phyloP scores from a whole-genome alignment of 805 yeast species.

The Ogataea methylovora region DNA sequence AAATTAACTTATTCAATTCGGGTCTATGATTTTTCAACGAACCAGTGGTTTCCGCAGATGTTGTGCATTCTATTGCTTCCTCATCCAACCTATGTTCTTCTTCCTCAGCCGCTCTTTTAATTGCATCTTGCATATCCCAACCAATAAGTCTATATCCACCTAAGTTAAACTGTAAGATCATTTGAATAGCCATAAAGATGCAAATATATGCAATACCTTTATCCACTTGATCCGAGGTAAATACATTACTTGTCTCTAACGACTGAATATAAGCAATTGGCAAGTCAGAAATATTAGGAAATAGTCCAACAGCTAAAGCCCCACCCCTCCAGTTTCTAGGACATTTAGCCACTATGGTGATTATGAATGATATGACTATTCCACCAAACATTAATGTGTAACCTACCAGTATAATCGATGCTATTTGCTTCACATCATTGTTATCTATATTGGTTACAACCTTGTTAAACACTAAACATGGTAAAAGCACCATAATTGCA shows the following conservation, averaged over 20 bases:
- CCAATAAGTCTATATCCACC: slow-evolving; percentile 69
- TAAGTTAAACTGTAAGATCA: slow-evolving; percentile 61
- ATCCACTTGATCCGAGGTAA: slow-evolving; percentile 52
- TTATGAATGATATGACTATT: slow-evolving; percentile 30
- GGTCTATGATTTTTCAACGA: too few relatives aligned
- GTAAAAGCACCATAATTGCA: slow-evolving; percentile 61
- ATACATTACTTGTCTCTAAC: slow-evolving; percentile 52
- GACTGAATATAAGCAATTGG: slow-evolving; percentile 82
- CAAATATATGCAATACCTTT: slow-evolving; percentile 81
- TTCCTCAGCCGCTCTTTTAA: slow-evolving; percentile 13
- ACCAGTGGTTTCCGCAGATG: neutral
- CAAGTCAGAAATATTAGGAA: slow-evolving; percentile 75
- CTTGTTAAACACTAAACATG: slow-evolving; percentile 70
- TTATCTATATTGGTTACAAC: slow-evolving; percentile 60
- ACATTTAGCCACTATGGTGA: slow-evolving; percentile 42
- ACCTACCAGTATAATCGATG: slow-evolving; percentile 49
- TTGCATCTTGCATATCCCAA: slow-evolving; percentile 49
- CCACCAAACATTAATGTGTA: slow-evolving; percentile 39
- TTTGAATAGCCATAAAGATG: slow-evolving; percentile 64
- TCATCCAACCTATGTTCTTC: slow-evolving; percentile 16
- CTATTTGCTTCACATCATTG: slow-evolving; percentile 62
- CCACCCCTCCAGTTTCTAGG: slow-evolving; percentile 80
- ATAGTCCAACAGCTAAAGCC: slow-evolving; percentile 57
- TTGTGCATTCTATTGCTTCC: slow-evolving; percentile 7
- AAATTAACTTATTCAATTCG: too few relatives aligned